Conservation (phyloP, 2,329 filamentous ascomycete species). For the Escovopsis weberi region DNA sequence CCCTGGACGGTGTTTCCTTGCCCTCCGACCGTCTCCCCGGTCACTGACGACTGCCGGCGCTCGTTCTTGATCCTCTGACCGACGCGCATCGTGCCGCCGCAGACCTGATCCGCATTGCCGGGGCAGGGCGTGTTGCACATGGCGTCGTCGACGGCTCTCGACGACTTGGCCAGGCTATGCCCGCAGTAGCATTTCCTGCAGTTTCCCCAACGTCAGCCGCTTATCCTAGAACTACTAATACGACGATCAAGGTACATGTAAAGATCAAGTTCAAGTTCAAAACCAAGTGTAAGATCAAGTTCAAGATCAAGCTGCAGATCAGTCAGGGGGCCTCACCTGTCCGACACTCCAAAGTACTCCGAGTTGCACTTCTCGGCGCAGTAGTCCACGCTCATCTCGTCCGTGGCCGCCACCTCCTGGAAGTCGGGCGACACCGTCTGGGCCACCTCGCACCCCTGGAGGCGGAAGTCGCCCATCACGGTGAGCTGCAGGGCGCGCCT, state of each 20-base stretch:
- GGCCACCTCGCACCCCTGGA: constrained; percentile 15
- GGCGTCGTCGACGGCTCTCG: constrained; percentile 4
- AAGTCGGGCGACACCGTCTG: constrained; percentile 12
- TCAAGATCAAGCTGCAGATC: too few species aligned
- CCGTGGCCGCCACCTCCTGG: constrained; percentile 4
- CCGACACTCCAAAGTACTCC: constrained; percentile 13
- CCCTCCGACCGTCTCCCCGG: too few species aligned
- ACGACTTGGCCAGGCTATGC: constrained; percentile 4
- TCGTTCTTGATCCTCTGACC: too few species aligned
- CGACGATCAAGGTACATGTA: too few species aligned
- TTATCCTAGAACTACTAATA: too few species aligned
- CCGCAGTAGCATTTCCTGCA: constrained; percentile 19
- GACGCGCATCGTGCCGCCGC: constrained; percentile 11
- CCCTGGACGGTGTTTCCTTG: too few species aligned
- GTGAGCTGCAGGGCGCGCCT: constrained; percentile 5
- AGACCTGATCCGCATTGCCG: constrained; percentile 10
- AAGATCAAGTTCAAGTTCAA: too few species aligned
- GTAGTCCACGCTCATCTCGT: constrained; percentile 11
- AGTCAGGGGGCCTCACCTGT: constrained; percentile 9
- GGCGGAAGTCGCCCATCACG: constrained; percentile 8
- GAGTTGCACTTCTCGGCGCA: constrained; percentile 12
- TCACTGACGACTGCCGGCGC: too few species aligned
- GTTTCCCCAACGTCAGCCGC: too few species aligned
- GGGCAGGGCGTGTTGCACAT: constrained; percentile 16
- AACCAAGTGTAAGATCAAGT: too few species aligned